Conservation (phyloP, 768 basidiomycete species). For the Podaxis mareebaensis region DNA sequence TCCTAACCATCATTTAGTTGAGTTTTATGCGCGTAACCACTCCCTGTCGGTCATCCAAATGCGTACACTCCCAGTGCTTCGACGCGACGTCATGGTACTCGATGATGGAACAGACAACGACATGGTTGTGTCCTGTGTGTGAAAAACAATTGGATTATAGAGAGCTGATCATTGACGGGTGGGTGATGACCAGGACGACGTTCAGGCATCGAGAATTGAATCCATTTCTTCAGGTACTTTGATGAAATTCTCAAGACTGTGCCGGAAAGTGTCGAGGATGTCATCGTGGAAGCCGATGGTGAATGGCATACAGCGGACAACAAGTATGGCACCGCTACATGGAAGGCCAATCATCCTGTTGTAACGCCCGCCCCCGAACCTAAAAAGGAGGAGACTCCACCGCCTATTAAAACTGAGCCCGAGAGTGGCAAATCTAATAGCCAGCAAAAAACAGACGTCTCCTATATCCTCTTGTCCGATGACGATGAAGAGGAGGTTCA, state of each 20-base stretch:
- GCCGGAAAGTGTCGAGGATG: constrained; percentile 83
- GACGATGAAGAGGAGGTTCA: constrained; percentile 79
- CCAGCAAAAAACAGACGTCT: constrained; percentile 46
- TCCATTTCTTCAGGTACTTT: constrained; percentile 63
- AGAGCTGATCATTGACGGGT: constrained; percentile 94
- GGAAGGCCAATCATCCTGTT: constrained; percentile 61
- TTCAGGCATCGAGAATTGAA: background rate
- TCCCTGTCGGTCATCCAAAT: constrained; percentile 85
- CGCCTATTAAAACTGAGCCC: constrained; percentile 28
- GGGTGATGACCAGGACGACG: constrained; percentile 12
- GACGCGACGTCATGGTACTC: constrained; percentile 94
- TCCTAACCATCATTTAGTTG: constrained; percentile 47
- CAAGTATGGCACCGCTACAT: constrained; percentile 73
- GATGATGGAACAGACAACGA: constrained; percentile 95
- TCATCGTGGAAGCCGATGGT: constrained; percentile 91
- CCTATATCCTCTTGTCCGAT: constrained; percentile 70
- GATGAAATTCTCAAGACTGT: constrained; percentile 79
- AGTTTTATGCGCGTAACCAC: constrained; percentile 83
- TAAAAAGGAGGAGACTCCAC: constrained; percentile 29
- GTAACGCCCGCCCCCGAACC: constrained; percentile 28
- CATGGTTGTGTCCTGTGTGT: constrained; percentile 94
- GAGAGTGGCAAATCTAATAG: constrained; percentile 35
- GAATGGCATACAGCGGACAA: constrained; percentile 95
- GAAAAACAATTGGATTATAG: constrained; percentile 74
- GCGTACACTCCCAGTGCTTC: constrained; percentile 93